Percentiles rank a stretch among this genome's conserved stretches.
Evolutionary conservation across 768 basidiomycete genomes (phyloP).

Genomic region (Psilocybe cubensis): DNA sequence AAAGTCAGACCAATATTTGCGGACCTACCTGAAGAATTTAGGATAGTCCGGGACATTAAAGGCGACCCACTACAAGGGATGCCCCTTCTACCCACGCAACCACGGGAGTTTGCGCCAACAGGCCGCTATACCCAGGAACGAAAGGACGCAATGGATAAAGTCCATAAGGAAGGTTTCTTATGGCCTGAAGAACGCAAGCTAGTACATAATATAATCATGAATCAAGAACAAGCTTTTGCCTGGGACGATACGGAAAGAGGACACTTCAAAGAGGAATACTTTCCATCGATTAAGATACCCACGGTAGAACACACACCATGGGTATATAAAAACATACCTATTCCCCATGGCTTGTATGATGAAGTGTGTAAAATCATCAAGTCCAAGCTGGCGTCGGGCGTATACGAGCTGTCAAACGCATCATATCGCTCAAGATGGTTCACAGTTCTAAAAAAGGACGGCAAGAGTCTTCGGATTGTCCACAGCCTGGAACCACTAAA

Average conservation of each 20-base stretch:
- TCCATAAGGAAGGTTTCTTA: slow-evolving; percentile 4
- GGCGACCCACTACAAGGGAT: slow-evolving; percentile 8
- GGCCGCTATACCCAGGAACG: slow-evolving; percentile 9
- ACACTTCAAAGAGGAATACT: slow-evolving; percentile 18
- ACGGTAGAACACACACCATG: slow-evolving; percentile 12
- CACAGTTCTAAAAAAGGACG: slow-evolving; percentile 37
- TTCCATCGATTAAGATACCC: slow-evolving; percentile 10
- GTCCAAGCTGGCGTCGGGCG: slow-evolving; percentile 36
- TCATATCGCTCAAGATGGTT: slow-evolving; percentile 45
- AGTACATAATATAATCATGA: slow-evolving; percentile 29
- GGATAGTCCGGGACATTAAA: slow-evolving; percentile 8
- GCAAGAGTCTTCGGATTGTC: slow-evolving; percentile 31
- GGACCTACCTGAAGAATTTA: slow-evolving; percentile 9
- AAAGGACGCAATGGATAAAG: slow-evolving; percentile 1
- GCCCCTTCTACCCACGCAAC: background rate
- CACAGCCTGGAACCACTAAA: slow-evolving; percentile 40
- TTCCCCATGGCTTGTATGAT: slow-evolving; percentile 11
- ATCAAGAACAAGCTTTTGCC: slow-evolving; percentile 23
- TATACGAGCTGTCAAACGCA: slow-evolving; percentile 30
- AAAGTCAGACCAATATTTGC: slow-evolving; percentile 9
- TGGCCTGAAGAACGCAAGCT: slow-evolving; percentile 19
- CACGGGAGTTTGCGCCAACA: slow-evolving; percentile 1
- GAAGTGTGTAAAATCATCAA: slow-evolving; percentile 7
- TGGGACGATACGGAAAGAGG: slow-evolving; percentile 34
- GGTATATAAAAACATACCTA: slow-evolving; percentile 11